phyloP scores from a whole-genome alignment of 2,329 filamentous ascomycete species.

The Aspergillus carbonarius region DNA sequence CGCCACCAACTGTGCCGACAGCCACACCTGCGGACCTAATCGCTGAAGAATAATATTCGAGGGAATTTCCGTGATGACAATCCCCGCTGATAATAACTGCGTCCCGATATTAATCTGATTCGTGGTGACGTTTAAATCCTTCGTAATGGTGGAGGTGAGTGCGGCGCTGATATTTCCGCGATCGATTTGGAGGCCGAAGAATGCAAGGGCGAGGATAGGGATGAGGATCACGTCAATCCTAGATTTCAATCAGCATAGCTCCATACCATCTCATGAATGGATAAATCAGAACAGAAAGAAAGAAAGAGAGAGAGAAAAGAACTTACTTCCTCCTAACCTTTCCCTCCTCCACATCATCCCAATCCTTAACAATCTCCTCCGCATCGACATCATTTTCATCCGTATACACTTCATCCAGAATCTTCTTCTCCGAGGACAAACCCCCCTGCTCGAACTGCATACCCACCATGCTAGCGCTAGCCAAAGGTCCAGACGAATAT shows the following conservation, averaged over 20 bases:
- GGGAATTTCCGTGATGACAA: slow-evolving; percentile 51
- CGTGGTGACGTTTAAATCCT: slow-evolving; percentile 51
- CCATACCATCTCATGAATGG: no score
- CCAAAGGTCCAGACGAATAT: no score
- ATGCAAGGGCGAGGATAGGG: slow-evolving; percentile 38
- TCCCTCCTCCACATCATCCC: slow-evolving; percentile 27
- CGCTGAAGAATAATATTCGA: slow-evolving; percentile 55
- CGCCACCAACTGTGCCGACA: slow-evolving; percentile 54
- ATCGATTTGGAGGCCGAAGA: slow-evolving; percentile 55
- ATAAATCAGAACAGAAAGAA: no score
- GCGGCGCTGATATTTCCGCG: slow-evolving; percentile 51
- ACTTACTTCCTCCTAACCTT: slow-evolving; percentile 27
- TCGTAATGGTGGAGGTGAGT: slow-evolving; percentile 53
- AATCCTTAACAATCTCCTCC: slow-evolving; percentile 26
- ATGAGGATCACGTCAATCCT: slow-evolving; percentile 33
- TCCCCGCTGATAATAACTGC: slow-evolving; percentile 52
- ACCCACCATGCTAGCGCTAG: not conserved
- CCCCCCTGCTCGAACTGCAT: not conserved
- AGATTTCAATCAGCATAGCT: not conserved
- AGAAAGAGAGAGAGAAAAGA: no score
- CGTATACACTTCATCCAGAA: not conserved
- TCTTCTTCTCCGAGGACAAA: not conserved
- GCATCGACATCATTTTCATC: slow-evolving; percentile 8
- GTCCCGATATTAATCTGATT: slow-evolving; percentile 58
- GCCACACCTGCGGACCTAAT: slow-evolving; percentile 54